phyloP scores from a whole-genome alignment of 2,329 filamentous ascomycete genomes.

The Colletotrichum sp. region DNA sequence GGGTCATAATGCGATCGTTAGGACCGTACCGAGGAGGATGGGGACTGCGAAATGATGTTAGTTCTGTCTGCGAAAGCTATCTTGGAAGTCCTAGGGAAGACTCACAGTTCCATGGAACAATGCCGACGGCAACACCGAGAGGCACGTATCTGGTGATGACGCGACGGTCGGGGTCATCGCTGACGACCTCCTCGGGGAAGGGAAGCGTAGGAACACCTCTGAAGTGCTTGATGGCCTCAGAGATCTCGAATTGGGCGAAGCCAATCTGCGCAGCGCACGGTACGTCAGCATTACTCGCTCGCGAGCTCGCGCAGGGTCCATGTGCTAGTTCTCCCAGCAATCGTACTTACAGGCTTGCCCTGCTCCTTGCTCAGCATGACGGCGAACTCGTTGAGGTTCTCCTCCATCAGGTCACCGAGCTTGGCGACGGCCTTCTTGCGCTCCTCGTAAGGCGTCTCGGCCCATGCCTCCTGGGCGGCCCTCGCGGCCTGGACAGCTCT shows the following conservation, averaged over 20 bases:
- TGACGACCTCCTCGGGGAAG: conserved; percentile 18
- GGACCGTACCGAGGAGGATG: conserved; percentile 6
- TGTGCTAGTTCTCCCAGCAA: background rate
- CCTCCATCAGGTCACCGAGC: conserved; percentile 21
- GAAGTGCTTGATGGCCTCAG: conserved; percentile 12
- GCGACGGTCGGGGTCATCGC: conserved; percentile 29
- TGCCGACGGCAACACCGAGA: conserved; percentile 45
- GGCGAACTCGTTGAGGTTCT: conserved; percentile 11
- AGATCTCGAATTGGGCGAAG: conserved; percentile 8
- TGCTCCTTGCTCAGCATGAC: conserved; percentile 24
- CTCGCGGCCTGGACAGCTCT: conserved; percentile 52
- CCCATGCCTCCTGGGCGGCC: conserved; percentile 47
- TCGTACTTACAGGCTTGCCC: conserved; percentile 24
- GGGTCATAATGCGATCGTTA: background rate
- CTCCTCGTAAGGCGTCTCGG: conserved; percentile 34
- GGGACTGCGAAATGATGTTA: conserved; percentile 4
- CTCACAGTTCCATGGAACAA: conserved; percentile 63
- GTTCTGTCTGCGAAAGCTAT: background rate
- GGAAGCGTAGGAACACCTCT: conserved; percentile 3
- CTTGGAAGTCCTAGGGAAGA: conserved; percentile 36
- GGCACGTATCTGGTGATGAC: conserved; percentile 39
- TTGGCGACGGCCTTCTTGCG: conserved; percentile 29
- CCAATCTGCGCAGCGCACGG: background rate
- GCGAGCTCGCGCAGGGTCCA: background rate
- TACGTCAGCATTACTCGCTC: background rate